Evolutionary conservation across 495 filamentous ascomycete genomes (phyloP), one percentile per base, ranked within the genome.

Genomic region (Trypethelium eluteriae): DNA sequence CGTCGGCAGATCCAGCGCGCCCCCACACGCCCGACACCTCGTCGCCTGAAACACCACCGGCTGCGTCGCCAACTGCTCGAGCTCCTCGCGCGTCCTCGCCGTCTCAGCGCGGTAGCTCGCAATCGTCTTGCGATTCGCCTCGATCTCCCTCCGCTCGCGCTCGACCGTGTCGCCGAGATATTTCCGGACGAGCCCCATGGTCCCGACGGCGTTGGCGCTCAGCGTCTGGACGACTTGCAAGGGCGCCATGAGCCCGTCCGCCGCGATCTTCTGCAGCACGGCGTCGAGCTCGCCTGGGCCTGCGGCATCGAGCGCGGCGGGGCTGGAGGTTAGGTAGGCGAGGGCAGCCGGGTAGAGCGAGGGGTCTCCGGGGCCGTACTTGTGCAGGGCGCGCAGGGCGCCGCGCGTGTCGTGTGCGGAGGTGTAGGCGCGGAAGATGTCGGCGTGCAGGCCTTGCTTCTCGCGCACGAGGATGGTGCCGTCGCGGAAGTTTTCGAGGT

Each of bases 341-440:
- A 98, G 81, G 0, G 94, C 94, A 6, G 94, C 92, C 1, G 94
- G 85, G 70, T 98, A 98, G 16, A 98, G 84, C 69, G 95, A 89
- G 0, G 95, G 94, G 71, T 97, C 94, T 64, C 93, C 86, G 0
- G 88, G 86, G 0, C 95, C 95, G 73, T 98, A 98, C 76, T 94
- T 95, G 59, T 84, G 84, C 53, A 98, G 79, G 0, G 95, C 94
- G 72, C 87, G 87, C 70, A 98, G 90, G 7, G 93, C 92, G 46
- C 94, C 94, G 9, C 83, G 81, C 1, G 94, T 98, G 72, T 98
- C 94, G 38, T 92, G 91, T 32, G 93, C 93, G 0, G 92, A 88
- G 4, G 93, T 97, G 75, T 96, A 97, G 0, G 94, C 96, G 34
- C 94, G 87, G 79, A 98, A 98, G 66, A 98, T 97, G 75, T 98